These are phyloP conservation scores for Coniosporium tulheliwenetii DNA, from an alignment of 2,329 filamentous ascomycete genomes.

Conservation along the genomic window DNA sequence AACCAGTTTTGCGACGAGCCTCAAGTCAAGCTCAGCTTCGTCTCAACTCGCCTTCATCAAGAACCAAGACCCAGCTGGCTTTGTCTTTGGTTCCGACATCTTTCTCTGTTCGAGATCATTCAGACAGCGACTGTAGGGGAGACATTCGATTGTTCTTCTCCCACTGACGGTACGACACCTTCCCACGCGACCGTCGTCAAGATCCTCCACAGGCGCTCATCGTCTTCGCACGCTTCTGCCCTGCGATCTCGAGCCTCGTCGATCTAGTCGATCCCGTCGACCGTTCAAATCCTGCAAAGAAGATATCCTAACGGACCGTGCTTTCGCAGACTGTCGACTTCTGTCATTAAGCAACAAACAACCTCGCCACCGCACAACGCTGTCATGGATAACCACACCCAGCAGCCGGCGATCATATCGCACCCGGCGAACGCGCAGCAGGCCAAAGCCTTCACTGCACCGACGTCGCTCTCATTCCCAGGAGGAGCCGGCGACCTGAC, in stretches of 20 bases:
- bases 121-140: conserved; percentile 52
- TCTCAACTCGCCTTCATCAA: not conserved
- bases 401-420: conserved; percentile 3
- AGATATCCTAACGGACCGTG: conserved; percentile 2
- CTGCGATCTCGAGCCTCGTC: conserved; percentile 1
- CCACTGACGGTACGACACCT: conserved; percentile 41
- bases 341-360: conserved; percentile 2
- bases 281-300: conserved; percentile 2
- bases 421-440: conserved; percentile 84
- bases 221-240: conserved; percentile 1
- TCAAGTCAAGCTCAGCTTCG: not conserved
- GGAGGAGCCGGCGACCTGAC: conserved; percentile 68
- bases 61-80: not conserved
- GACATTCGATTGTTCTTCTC: conserved; percentile 99
- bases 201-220: conserved; percentile 2
- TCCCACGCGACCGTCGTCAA: not conserved
- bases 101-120: not conserved
- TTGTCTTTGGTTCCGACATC: not conserved
- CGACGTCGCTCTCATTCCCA: conserved; percentile 83
- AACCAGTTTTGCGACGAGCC: no score
- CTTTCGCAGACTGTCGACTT: conserved; percentile 3
- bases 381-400: conserved; percentile 1
- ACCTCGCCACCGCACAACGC: not conserved
- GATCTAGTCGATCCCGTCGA: conserved; percentile 4
- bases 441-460: conserved; percentile 89